Evolutionary conservation across 495 filamentous ascomycete species (phyloP).

Genomic region (Chaetomium fimeti): DNA sequence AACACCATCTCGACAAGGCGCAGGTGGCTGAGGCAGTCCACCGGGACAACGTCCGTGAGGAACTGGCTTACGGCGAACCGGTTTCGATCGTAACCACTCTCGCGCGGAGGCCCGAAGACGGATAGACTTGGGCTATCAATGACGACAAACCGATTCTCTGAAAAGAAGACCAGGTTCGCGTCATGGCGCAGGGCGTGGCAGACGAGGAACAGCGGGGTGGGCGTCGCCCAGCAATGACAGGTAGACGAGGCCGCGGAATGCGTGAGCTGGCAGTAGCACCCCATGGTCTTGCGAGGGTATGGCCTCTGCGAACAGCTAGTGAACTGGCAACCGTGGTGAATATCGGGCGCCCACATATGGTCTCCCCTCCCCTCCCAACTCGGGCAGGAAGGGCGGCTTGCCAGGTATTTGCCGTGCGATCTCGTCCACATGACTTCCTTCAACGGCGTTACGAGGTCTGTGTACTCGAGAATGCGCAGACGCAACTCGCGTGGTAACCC

Average conservation of each 20-base stretch:
- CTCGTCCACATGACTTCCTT: background rate
- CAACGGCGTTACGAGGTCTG: background rate
- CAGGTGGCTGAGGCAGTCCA: conserved; percentile 1
- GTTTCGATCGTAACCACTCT: background rate
- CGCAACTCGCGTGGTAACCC: background rate
- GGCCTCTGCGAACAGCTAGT: background rate
- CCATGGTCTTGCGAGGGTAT: background rate
- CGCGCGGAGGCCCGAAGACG: background rate
- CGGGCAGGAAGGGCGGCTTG: background rate
- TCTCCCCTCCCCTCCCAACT: background rate
- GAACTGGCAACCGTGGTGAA: conserved; percentile 4
- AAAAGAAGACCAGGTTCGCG: conserved; percentile 18
- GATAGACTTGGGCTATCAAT: background rate
- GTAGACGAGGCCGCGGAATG: conserved; percentile 13
- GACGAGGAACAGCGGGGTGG: conserved; percentile 13
- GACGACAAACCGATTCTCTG: conserved; percentile 11
- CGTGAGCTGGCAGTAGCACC: conserved; percentile 11
- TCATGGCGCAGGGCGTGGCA: conserved; percentile 9
- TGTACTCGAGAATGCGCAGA: conserved; percentile 1
- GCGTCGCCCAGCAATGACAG: conserved; percentile 17
- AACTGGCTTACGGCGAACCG: conserved; percentile 9
- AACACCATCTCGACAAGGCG: conserved; percentile 18
- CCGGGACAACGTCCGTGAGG: conserved; percentile 5
- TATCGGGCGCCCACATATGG: background rate
- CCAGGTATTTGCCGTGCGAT: background rate